These are phyloP conservation scores for Dendrostoma leiphaemia DNA, from an alignment of 2,329 filamentous ascomycete species.

Conservation along the genomic window DNA sequence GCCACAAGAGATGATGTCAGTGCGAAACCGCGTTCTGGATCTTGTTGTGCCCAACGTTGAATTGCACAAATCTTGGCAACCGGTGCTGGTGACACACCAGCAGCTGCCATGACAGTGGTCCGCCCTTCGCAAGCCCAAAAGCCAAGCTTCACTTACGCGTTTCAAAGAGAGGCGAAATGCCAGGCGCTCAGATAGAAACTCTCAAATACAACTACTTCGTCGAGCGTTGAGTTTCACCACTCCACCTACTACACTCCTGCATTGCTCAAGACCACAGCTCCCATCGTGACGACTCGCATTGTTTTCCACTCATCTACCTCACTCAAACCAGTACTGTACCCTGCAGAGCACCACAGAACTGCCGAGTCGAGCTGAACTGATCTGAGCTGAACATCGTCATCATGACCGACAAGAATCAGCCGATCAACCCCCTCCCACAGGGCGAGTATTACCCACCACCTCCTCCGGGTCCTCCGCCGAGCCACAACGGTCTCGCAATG, in stretches of 20 bases:
- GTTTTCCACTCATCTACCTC: neutral
- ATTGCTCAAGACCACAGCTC: too few species aligned
- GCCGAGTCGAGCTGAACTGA: neutral
- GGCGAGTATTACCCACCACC: slow-evolving; percentile 25
- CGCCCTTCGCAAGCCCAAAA: neutral
- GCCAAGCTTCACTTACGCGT: neutral
- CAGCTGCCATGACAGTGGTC: neutral
- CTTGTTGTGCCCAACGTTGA: too few species aligned
- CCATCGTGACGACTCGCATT: neutral
- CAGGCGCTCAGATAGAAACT: neutral
- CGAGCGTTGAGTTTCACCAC: too few species aligned
- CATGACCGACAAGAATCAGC: slow-evolving; percentile 15
- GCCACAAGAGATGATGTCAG: slow-evolving; percentile 3
- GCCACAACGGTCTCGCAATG: slow-evolving; percentile 21
- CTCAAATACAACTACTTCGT: neutral
- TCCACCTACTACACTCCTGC: too few species aligned
- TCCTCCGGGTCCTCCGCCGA: slow-evolving; percentile 26
- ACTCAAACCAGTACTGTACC: neutral
- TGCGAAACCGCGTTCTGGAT: neutral
- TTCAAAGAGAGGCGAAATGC: neutral
- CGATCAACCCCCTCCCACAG: slow-evolving; percentile 1
- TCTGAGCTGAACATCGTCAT: neutral
- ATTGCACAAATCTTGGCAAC: too few species aligned
- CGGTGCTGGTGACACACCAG: too few species aligned
- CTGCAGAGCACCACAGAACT: too few species aligned